Evolutionary conservation across 352 stramenopile species (phyloP), one percentile per base, ranked within the genome.

Genomic region (Globisporangium cylindrosporum): DNA sequence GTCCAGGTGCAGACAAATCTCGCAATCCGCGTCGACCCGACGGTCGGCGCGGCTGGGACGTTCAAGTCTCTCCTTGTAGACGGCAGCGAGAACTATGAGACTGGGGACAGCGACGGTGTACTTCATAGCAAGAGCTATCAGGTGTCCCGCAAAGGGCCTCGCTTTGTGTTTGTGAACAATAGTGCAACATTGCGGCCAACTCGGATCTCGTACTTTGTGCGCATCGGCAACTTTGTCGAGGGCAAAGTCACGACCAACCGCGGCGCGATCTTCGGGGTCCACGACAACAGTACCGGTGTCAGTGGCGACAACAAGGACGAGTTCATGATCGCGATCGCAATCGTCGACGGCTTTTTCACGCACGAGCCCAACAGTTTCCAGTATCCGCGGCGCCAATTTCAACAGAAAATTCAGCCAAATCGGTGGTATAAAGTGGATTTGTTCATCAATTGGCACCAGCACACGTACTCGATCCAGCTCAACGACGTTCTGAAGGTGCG

Each of bases 401-500:
- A 90, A 36, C 56, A 70, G 0, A 88, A 83, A 64, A 67, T 90
- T 20, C 74, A 93, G 56, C 73, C 75, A 2, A 77, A 90, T 57
- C 80, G 81, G 20, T 99, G 96, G 96, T 98, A 98, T 72, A 98
- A 99, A 68, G 55, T 99, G 25, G 97, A 99, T 66, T 70, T 99
- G 41, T 76, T 88, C 5, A 71, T 98, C 24, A 72, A 98, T 68
- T 99, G 95, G 95, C 49, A 79, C 12, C 38, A 61, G 20, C 61
- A 77, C 36, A 84, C 72, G 15, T 98, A 99, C 71, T 81, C 82
- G 20, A 85, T 99, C 36, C 86, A 84, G 1, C 73, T 99, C 9
- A 94, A 99, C 66, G 95, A 98, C 59, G 79, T 98, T 20, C 72
- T 93, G 18, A 79, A 90, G 46, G 91, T 97, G 1, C 59, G 65